phyloP scores from a whole-genome alignment of 176 grass and related monocot genomes.

The Dendrocalamus sinicus region DNA sequence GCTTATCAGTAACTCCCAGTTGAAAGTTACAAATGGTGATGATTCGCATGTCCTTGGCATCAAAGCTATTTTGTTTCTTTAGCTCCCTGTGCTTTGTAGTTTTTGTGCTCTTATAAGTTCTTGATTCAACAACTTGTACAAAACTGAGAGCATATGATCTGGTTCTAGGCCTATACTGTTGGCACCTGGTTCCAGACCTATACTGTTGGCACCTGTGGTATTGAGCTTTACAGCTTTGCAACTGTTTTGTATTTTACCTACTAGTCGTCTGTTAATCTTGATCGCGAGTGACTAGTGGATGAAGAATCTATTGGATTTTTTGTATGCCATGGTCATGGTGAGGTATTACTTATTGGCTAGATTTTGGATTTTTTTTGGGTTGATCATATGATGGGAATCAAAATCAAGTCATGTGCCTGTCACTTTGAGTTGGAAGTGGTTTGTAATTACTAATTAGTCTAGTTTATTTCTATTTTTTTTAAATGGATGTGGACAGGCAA shows the following conservation, averaged over 20 bases:
- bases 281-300: conserved; percentile 23
- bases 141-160: conserved; percentile 13
- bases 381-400: not conserved
- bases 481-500: not conserved
- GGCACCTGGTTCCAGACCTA: conserved; percentile 45
- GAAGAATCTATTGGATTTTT: conserved; percentile 3
- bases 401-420: conserved; percentile 24
- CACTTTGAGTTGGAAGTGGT: conserved; percentile 27
- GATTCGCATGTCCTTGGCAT: not conserved
- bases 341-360: not conserved
- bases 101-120: not conserved
- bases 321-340: not conserved
- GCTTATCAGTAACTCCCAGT: too few relatives aligned
- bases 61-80: not conserved
- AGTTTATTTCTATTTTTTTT: not conserved
- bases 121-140: not conserved
- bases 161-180: conserved; percentile 47
- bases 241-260: conserved; percentile 13
- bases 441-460: not conserved
- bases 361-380: conserved; percentile 2
- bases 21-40: not conserved
- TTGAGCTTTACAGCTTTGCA: conserved; percentile 42
- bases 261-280: conserved; percentile 30
- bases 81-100: not conserved
- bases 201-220: conserved; percentile 60